Evolutionary conservation across 768 basidiomycete species (phyloP).

Genomic region (Trametes sanguinea): DNA sequence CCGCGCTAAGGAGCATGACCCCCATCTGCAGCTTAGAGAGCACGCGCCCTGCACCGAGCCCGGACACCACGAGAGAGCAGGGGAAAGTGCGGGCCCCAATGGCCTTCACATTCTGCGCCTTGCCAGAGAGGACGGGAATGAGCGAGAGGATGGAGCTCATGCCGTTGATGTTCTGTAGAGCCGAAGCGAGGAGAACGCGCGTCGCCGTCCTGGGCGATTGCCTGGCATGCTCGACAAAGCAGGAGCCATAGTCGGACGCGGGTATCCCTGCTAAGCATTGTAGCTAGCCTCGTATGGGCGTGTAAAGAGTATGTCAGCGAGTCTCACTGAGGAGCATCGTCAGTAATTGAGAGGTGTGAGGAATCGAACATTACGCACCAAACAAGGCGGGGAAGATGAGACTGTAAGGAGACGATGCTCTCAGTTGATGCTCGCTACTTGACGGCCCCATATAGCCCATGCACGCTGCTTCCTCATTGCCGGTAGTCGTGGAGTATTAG

Average conservation of each 20-base stretch:
- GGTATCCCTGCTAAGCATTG: neutral
- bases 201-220: neutral
- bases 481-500: no score
- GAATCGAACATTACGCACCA: no score
- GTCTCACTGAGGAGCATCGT: no score
- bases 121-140: constrained; percentile 14
- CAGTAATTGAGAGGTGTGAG: no score
- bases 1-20: constrained; percentile 11
- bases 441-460: no score
- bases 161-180: constrained; percentile 14
- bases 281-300: no score
- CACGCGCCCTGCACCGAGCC: constrained; percentile 8
- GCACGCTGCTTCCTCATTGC: no score
- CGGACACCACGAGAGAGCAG: neutral
- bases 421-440: no score
- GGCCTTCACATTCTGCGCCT: constrained; percentile 14
- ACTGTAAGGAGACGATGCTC: no score
- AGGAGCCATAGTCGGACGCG: constrained; percentile 1
- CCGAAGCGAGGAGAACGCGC: constrained; percentile 3
- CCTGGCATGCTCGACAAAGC: neutral
- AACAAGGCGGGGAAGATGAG: no score
- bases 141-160: constrained; percentile 15
- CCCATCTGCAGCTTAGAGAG: constrained; percentile 14
- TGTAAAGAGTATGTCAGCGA: no score
- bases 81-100: constrained; percentile 11